Conservation (phyloP, 2,329 filamentous ascomycete species). For the Chrysosporium keratinophilum region DNA sequence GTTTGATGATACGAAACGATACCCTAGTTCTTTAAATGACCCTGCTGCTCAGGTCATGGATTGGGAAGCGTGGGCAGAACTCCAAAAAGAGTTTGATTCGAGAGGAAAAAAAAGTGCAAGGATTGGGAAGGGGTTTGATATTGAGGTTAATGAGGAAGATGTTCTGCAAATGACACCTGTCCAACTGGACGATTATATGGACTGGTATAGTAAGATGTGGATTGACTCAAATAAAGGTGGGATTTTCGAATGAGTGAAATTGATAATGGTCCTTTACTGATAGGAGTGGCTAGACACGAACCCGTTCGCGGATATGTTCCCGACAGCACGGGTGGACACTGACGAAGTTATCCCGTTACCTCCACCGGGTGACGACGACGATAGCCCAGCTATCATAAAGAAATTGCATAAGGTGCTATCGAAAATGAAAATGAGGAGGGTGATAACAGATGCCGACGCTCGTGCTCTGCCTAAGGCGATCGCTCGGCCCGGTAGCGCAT, state of each 20-base stretch:
- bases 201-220: conserved; percentile 66
- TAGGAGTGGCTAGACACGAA: conserved; percentile 19
- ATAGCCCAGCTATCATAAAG: conserved; percentile 25
- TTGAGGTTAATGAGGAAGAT: conserved; percentile 50
- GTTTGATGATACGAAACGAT: conserved; percentile 50
- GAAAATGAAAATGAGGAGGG: conserved; percentile 30
- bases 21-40: conserved; percentile 44
- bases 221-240: conserved; percentile 26
- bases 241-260: conserved; percentile 2
- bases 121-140: conserved; percentile 40
- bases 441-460: conserved; percentile 29
- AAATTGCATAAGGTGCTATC: conserved; percentile 38
- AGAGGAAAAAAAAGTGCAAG: conserved; percentile 26
- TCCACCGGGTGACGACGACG: conserved; percentile 14
- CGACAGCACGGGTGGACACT: conserved; percentile 22
- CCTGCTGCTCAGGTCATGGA: conserved; percentile 53
- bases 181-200: conserved; percentile 63
- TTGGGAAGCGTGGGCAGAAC: conserved; percentile 60
- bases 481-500: conserved; percentile 42
- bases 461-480: conserved; percentile 21
- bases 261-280: neutral
- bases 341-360: conserved; percentile 12
- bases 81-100: conserved; percentile 35
- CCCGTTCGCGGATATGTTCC: conserved; percentile 36
- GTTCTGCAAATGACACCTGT: conserved; percentile 51